These are phyloP conservation scores for Lophiotrema nucula DNA, from an alignment of 495 filamentous ascomycete species.

Conservation along the genomic window DNA sequence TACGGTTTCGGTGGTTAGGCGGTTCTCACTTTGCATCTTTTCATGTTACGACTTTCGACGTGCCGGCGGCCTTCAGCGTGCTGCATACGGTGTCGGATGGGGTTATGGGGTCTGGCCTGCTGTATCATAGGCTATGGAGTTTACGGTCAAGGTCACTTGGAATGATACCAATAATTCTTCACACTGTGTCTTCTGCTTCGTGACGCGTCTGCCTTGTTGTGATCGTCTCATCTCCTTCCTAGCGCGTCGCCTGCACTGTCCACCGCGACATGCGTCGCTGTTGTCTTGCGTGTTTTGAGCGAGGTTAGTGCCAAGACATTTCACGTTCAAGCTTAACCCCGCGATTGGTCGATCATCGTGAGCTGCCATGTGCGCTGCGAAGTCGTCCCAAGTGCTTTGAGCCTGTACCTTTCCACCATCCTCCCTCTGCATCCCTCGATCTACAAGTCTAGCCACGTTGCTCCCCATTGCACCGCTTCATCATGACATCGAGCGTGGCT, in stretches of 20 bases:
- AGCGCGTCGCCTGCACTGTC: neutral
- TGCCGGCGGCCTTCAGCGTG: neutral
- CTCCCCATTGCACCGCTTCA: no score
- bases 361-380: no score
- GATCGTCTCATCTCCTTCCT: no score
- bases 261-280: neutral
- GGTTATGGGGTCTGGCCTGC: neutral
- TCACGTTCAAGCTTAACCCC: no score
- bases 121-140: neutral
- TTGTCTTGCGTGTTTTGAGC: no score
- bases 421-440: no score
- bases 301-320: no score
- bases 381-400: no score
- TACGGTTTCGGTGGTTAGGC: conserved; percentile 95
- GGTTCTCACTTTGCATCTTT: conserved; percentile 32
- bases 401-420: no score
- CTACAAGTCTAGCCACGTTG: no score
- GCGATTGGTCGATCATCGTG: no score
- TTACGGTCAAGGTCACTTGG: neutral
- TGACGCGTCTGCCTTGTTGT: neutral
- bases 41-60: conserved; percentile 29
- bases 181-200: neutral
- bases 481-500: no score
- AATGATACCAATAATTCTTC: neutral
- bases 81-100: neutral